phyloP scores from a whole-genome alignment of 177 flowering plant genomes.

The Tripterygium wilfordii region DNA sequence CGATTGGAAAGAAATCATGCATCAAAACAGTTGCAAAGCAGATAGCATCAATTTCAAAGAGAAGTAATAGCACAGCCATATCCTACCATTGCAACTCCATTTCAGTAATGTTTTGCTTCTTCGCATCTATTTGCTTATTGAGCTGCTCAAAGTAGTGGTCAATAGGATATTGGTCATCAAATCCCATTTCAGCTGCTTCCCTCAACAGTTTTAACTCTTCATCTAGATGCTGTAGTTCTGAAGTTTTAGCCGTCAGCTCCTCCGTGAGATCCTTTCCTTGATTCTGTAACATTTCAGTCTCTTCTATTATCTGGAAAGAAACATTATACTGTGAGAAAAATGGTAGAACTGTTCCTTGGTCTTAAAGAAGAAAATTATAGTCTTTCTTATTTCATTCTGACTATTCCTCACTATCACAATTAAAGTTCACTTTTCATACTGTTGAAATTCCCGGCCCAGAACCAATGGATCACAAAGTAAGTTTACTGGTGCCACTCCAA shows the following conservation, averaged over 20 bases:
- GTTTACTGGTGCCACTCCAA: not conserved
- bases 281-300: conserved; percentile 14
- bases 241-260: conserved; percentile 18
- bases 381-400: no score
- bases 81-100: conserved; percentile 45
- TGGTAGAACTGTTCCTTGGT: no score
- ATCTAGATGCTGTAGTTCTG: conserved; percentile 32
- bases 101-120: conserved; percentile 30
- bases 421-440: no score
- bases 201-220: conserved; percentile 40
- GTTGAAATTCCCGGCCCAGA: no score
- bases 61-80: not conserved
- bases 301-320: conserved; percentile 21
- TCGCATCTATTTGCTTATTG: conserved; percentile 28
- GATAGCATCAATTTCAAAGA: not conserved
- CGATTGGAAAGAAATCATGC: not conserved
- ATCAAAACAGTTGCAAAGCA: no score
- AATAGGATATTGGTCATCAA: conserved; percentile 37
- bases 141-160: conserved; percentile 38
- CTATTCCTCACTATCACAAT: no score
- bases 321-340: no score
- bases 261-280: conserved; percentile 27
- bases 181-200: conserved; percentile 41
- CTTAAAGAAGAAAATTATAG: no score
- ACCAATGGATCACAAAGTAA: not conserved